Evolutionary conservation across 306 rosid species (phyloP).

Genomic region (Erythrophleum fordii): DNA sequence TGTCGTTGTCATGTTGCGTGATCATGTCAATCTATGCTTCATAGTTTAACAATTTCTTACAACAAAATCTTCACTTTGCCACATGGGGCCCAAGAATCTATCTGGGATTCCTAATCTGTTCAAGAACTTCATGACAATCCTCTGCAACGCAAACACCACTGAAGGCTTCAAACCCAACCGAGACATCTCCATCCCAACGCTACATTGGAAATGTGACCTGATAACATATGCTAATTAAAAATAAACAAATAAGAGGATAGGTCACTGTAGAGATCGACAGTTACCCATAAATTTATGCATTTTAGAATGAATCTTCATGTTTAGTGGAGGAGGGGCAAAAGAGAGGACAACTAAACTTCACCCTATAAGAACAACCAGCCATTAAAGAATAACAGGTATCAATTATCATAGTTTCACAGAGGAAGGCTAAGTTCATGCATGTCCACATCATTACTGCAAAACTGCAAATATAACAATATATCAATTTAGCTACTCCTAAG

Average conservation of each 20-base stretch:
- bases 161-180: no score
- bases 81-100: no score
- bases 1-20: no score
- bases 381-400: constrained; percentile 29
- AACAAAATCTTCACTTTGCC: no score
- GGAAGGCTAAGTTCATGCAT: not conserved
- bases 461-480: constrained; percentile 16
- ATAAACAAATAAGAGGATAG: constrained; percentile 2
- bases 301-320: not conserved
- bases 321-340: not conserved
- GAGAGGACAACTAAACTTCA: not conserved
- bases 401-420: constrained; percentile 1
- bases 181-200: no score
- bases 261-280: not conserved
- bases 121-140: no score
- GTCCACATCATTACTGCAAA: constrained; percentile 16
- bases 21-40: no score
- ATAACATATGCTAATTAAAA: constrained; percentile 29
- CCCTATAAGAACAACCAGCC: constrained; percentile 15
- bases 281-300: not conserved
- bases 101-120: no score
- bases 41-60: no score
- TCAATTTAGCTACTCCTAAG: constrained; percentile 26
- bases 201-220: constrained; percentile 55
- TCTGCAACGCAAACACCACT: no score